phyloP scores from a whole-genome alignment of 2,329 filamentous ascomycete species.

The Purpureocillium lavendulum region DNA sequence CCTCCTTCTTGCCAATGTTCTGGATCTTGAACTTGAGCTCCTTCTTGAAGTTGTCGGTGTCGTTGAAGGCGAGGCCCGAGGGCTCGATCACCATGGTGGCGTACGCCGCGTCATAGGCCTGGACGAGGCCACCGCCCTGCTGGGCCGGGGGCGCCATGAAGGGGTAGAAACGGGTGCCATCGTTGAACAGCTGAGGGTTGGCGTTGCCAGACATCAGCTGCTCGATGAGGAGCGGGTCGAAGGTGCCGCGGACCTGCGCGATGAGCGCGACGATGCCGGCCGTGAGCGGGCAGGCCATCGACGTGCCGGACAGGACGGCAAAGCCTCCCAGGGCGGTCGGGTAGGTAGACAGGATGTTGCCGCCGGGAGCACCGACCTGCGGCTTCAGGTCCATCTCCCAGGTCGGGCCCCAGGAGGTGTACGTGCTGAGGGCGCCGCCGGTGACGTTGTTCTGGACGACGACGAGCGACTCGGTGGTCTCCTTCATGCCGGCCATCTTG shows the following conservation, averaged over 20 bases:
- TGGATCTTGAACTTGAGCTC: slow-evolving; percentile 44
- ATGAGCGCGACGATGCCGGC: slow-evolving; percentile 48
- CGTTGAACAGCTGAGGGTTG: slow-evolving; percentile 40
- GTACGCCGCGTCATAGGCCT: slow-evolving; percentile 50
- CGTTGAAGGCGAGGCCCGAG: slow-evolving; percentile 55
- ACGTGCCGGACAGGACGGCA: slow-evolving; percentile 46
- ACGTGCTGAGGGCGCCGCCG: slow-evolving; percentile 43
- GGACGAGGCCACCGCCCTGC: slow-evolving; percentile 52
- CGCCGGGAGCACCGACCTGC: slow-evolving; percentile 46
- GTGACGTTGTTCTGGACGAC: slow-evolving; percentile 23
- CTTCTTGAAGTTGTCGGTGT: slow-evolving; percentile 47
- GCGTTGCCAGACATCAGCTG: slow-evolving; percentile 40
- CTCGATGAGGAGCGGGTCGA: slow-evolving; percentile 40
- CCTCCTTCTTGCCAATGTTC: slow-evolving; percentile 39
- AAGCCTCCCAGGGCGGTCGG: slow-evolving; percentile 38
- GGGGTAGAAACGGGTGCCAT: slow-evolving; percentile 24
- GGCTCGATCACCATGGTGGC: slow-evolving; percentile 43
- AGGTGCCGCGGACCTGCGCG: slow-evolving; percentile 40
- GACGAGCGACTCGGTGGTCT: slow-evolving; percentile 19
- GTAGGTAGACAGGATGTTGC: slow-evolving; percentile 50
- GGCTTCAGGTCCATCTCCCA: slow-evolving; percentile 51
- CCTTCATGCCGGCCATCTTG: slow-evolving; percentile 31
- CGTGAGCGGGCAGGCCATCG: slow-evolving; percentile 50
- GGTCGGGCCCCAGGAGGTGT: slow-evolving; percentile 52
- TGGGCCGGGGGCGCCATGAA: slow-evolving; percentile 48